These are phyloP conservation scores for Phytopythium litorale DNA, from an alignment of 352 stramenopile genomes.

Conservation along the genomic window DNA sequence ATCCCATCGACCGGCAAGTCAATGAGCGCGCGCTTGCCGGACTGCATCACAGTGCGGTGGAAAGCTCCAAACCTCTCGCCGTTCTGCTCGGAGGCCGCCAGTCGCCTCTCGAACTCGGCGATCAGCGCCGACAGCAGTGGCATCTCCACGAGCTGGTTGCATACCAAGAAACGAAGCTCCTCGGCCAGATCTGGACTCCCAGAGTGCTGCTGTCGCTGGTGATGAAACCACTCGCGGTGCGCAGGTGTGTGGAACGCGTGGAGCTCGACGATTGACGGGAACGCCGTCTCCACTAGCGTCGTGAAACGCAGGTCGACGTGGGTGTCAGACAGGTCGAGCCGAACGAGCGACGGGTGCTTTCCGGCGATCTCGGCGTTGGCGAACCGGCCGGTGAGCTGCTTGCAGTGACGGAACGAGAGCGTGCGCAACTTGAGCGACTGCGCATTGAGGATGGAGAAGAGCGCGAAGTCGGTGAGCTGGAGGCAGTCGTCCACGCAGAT, in stretches of 20 bases:
- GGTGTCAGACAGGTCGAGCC: constrained; percentile 69
- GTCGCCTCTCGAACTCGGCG: constrained; percentile 39
- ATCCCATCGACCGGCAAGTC: constrained; percentile 46
- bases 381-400: constrained; percentile 59
- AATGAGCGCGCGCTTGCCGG: constrained; percentile 30
- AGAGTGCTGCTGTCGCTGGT: constrained; percentile 17
- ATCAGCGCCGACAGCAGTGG: constrained; percentile 52
- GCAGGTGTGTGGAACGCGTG: constrained; percentile 69
- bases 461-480: constrained; percentile 73
- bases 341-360: constrained; percentile 51
- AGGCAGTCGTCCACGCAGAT: constrained; percentile 68
- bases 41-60: constrained; percentile 37
- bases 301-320: constrained; percentile 43
- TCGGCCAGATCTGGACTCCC: constrained; percentile 22
- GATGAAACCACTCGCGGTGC: constrained; percentile 56
- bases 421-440: constrained; percentile 62
- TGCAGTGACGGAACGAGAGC: constrained; percentile 77
- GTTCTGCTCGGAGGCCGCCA: neutral
- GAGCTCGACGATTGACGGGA: constrained; percentile 58
- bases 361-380: constrained; percentile 36
- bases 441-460: constrained; percentile 80
- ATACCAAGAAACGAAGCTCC: constrained; percentile 59
- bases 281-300: constrained; percentile 41
- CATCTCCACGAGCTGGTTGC: constrained; percentile 53
- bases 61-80: constrained; percentile 26